Conservation (phyloP, 1,284 basidiomycete genomes). For the Ustilago curta region DNA sequence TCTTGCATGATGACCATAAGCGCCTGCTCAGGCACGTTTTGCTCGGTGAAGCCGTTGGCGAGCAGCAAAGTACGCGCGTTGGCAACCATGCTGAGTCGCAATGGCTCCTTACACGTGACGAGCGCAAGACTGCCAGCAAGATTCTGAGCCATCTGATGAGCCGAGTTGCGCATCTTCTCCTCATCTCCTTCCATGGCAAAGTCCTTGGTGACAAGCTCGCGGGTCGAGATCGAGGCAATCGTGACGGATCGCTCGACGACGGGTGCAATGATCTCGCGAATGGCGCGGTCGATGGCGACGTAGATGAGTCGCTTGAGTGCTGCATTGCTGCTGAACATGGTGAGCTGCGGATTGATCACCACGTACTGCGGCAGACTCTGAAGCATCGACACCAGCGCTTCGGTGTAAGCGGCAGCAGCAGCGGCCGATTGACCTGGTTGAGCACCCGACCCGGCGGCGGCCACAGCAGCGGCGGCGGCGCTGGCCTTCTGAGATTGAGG, state of each 20-base stretch:
- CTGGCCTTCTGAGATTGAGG: constrained; percentile 50
- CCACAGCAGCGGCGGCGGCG: constrained; percentile 41
- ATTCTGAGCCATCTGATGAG: constrained; percentile 96
- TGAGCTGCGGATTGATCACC: constrained; percentile 77
- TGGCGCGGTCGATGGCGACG: constrained; percentile 90
- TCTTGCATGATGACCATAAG: constrained; percentile 87
- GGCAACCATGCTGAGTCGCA: constrained; percentile 90
- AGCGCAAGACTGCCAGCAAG: constrained; percentile 94
- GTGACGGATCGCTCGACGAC: constrained; percentile 99
- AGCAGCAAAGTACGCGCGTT: constrained; percentile 79
- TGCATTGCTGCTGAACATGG: constrained; percentile 79
- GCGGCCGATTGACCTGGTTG: constrained; percentile 49
- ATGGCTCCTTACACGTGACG: constrained; percentile 97
- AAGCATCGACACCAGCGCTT: constrained; percentile 78
- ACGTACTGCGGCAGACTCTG: constrained; percentile 79
- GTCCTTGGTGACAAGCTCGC: constrained; percentile 95
- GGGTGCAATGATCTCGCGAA: constrained; percentile 96
- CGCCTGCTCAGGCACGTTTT: constrained; percentile 73
- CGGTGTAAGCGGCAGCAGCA: constrained; percentile 70
- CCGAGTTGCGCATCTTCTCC: constrained; percentile 88
- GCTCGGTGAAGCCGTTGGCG: constrained; percentile 74
- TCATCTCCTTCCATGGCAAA: constrained; percentile 95
- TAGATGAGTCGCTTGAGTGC: constrained; percentile 91
- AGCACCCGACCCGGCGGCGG: constrained; percentile 46
- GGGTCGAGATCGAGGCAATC: constrained; percentile 96